Percentiles rank a stretch among this genome's conserved stretches.
phyloP scores from a whole-genome alignment of 345 rosid species.

The Ricinus communis region DNA sequence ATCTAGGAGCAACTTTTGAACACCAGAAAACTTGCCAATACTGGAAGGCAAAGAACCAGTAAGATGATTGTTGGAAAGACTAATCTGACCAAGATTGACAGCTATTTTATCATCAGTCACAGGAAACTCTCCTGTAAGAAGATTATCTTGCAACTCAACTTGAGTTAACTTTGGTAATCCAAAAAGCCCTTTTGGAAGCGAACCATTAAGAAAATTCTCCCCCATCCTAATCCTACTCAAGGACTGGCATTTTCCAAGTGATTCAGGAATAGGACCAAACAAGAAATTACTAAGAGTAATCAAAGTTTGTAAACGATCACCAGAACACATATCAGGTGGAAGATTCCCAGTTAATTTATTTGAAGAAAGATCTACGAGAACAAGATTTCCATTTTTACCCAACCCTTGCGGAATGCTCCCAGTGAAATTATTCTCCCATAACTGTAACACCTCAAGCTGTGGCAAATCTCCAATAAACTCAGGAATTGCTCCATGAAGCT shows the following conservation, averaged over 20 bases:
- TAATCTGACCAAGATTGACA: conserved; percentile 65
- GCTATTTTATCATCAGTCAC: conserved; percentile 49
- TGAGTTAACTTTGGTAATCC: conserved; percentile 68
- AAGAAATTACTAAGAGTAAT: conserved; percentile 72
- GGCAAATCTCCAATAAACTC: conserved; percentile 76
- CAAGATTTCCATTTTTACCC: conserved; percentile 63
- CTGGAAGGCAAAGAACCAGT: conserved; percentile 68
- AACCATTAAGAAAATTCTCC: conserved; percentile 77
- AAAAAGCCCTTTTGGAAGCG: conserved; percentile 74
- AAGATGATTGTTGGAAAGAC: conserved; percentile 73
- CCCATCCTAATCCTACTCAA: conserved; percentile 86
- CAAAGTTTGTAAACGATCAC: conserved; percentile 62
- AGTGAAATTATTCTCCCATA: conserved; percentile 92
- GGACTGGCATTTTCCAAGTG: conserved; percentile 69
- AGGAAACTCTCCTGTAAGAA: conserved; percentile 63
- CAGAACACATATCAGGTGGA: conserved; percentile 70
- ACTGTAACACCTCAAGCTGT: conserved; percentile 71
- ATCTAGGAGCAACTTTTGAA: conserved; percentile 82
- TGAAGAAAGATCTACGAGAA: conserved; percentile 68
- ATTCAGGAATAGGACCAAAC: conserved; percentile 74
- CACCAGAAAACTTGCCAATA: conserved; percentile 74
- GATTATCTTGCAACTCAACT: conserved; percentile 77
- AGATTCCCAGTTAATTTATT: conserved; percentile 75
- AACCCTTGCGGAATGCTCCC: conserved; percentile 63
- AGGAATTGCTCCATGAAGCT: conserved; percentile 76